phyloP scores from a whole-genome alignment of 2,329 filamentous ascomycete genomes.

The Neonectria punicea region DNA sequence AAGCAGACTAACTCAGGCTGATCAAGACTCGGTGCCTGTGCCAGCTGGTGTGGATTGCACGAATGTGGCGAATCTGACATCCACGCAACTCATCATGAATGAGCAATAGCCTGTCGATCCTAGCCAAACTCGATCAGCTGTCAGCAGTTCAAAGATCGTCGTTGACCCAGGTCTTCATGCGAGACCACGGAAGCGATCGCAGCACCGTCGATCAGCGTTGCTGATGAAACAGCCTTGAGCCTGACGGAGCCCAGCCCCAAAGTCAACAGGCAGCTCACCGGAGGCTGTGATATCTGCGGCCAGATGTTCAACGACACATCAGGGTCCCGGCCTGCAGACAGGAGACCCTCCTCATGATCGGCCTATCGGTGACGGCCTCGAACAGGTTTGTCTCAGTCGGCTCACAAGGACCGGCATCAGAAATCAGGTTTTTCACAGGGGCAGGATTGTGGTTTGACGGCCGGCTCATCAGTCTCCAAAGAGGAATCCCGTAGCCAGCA shows the following conservation, averaged over 20 bases:
- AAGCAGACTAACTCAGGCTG: neutral
- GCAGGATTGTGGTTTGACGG: neutral
- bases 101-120: conserved; percentile 36
- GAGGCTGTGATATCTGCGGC: neutral
- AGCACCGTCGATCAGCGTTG: conserved; percentile 10
- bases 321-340: conserved; percentile 4
- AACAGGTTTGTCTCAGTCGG: conserved; percentile 18
- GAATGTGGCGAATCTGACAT: conserved; percentile 39
- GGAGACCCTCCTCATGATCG: conserved; percentile 17
- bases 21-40: conserved; percentile 8
- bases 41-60: conserved; percentile 29
- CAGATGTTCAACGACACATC: conserved; percentile 16
- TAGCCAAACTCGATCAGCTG: conserved; percentile 33
- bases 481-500: conserved; percentile 1
- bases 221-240: conserved; percentile 8
- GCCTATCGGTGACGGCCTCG: conserved; percentile 15
- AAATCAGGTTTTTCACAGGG: neutral
- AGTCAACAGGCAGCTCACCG: neutral
- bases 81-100: conserved; percentile 24
- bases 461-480: neutral
- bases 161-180: conserved; percentile 10
- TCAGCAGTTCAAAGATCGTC: conserved; percentile 23
- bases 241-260: neutral
- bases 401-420: conserved; percentile 8
- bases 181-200: conserved; percentile 16